A percentile compares a stretch with the other conserved stretches of the same genome.
These are phyloP conservation scores for Pseudozyma hubeiensis DNA, from an alignment of 1,284 basidiomycete genomes.

Conservation along the genomic window DNA sequence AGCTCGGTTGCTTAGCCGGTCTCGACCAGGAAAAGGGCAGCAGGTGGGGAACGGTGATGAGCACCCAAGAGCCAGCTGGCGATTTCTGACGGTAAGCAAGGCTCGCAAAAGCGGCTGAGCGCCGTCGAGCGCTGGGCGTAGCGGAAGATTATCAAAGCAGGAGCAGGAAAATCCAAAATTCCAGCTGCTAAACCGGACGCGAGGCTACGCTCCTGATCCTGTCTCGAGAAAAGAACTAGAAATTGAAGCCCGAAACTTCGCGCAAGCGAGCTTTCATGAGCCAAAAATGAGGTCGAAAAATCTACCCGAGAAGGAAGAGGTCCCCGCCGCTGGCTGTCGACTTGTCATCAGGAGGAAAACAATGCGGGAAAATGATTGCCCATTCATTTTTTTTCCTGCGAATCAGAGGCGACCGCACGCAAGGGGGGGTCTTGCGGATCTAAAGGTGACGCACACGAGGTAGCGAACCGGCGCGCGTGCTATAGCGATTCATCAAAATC, in stretches of 20 bases:
- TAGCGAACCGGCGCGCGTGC: slow-evolving; percentile 3
- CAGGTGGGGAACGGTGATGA: neutral
- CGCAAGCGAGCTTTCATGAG: slow-evolving; percentile 28
- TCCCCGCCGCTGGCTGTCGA: slow-evolving; percentile 6
- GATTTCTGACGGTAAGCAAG: slow-evolving; percentile 11
- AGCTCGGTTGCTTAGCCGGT: no score
- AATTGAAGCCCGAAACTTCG: slow-evolving; percentile 17
- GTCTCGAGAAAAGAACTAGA: no score
- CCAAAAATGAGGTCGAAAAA: neutral
- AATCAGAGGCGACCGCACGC: neutral
- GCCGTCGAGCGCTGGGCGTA: slow-evolving; percentile 1
- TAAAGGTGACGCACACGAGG: slow-evolving; percentile 32
- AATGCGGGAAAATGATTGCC: slow-evolving; percentile 2
- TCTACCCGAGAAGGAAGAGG: slow-evolving; percentile 10
- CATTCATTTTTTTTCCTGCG: neutral
- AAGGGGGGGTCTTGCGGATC: slow-evolving; percentile 5
- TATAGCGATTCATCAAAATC: neutral
- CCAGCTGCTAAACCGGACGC: neutral
- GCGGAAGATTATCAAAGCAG: slow-evolving; percentile 30
- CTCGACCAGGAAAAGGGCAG: no score
- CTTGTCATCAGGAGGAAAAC: neutral
- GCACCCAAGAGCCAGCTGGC: neutral
- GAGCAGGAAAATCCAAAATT: neutral
- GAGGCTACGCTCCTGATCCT: neutral
- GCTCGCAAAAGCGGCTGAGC: neutral